Percentiles rank a stretch among this genome's conserved stretches.
Evolutionary conservation across 164 flowering plant genomes (phyloP).

Genomic region (Stephania japonica): DNA sequence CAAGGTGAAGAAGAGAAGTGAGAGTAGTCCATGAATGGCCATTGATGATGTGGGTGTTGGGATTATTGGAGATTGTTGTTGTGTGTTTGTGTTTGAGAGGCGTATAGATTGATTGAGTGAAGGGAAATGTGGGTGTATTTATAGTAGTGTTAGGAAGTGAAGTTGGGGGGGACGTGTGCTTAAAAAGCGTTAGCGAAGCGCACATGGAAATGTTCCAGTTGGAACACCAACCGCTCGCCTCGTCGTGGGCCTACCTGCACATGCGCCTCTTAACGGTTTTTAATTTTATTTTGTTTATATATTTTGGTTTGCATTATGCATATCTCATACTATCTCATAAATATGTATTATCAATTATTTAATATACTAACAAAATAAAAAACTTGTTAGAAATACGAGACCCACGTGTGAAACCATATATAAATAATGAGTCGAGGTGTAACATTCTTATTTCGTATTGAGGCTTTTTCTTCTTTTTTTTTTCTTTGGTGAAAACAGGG

Average conservation of each 20-base stretch:
- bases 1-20: slow-evolving; percentile 8
- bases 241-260: slow-evolving; percentile 31
- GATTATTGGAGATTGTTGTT: no score
- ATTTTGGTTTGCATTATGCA: no score
- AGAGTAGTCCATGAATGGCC: slow-evolving; percentile 7
- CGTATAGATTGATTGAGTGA: no score
- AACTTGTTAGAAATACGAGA: no score
- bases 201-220: slow-evolving; percentile 50
- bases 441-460: no score
- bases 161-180: background rate
- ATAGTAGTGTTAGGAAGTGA: slow-evolving; percentile 8
- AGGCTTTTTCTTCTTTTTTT: no score
- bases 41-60: background rate
- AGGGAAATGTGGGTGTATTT: background rate
- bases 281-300: background rate
- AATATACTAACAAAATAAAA: no score
- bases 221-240: slow-evolving; percentile 29
- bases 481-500: no score
- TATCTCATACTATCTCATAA: no score
- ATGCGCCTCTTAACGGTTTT: slow-evolving; percentile 26
- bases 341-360: no score
- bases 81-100: slow-evolving; percentile 1
- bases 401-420: no score
- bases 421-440: no score
- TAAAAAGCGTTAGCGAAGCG: slow-evolving; percentile 10